Evolutionary conservation across 768 basidiomycete genomes (phyloP), one percentile per base, ranked within the genome.

Genomic region (Pleurotus platypus): DNA sequence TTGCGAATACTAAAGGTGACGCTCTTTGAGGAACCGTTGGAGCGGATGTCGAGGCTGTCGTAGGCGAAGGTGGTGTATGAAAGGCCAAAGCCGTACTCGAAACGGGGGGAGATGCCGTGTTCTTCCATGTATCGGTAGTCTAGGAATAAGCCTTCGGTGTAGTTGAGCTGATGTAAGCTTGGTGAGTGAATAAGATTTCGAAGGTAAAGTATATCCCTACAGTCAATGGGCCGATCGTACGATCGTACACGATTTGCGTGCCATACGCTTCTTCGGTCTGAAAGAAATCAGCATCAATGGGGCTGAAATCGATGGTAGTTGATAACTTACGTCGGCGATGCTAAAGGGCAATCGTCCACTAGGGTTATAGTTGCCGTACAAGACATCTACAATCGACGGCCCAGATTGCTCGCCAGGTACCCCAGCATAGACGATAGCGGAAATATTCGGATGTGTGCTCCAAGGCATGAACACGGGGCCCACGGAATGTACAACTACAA

Each of bases 81-180:
- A 64, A 95, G 69, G 0, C 94, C 94, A 66, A 86, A 95, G 3
- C 94, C 94, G 67, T 97, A 98, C 65, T 92, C 90, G 64, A 84
- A 93, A 39, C 89, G 88, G 5, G 92, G 92, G 0, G 77, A 77
- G 61, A 92, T 90, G 60, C 85, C 81, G 69, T 82, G 73, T 81
- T 87, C 37, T 26, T 37, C 35, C 15, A 50, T n/a, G 30, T 18
- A 26, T 9, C 79, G 75, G 15, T 63, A 64, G n/a, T 60, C 68
- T 15, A 83, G 60, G 16, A 61, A 54, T 11, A 82, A 73, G 49
- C 80, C 76, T 4, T 45, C 42, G 42, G 42, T 45, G 42, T 45
- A 45, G n/a, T 45, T 22, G n/a, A 45, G 42, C 42, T 45, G 3
- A 45, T 11, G 42, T 40, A 13, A 9, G 5, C 11, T 16, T 18